Conservation (phyloP, 2,329 filamentous ascomycete species). For the Talaromyces sp. region DNA sequence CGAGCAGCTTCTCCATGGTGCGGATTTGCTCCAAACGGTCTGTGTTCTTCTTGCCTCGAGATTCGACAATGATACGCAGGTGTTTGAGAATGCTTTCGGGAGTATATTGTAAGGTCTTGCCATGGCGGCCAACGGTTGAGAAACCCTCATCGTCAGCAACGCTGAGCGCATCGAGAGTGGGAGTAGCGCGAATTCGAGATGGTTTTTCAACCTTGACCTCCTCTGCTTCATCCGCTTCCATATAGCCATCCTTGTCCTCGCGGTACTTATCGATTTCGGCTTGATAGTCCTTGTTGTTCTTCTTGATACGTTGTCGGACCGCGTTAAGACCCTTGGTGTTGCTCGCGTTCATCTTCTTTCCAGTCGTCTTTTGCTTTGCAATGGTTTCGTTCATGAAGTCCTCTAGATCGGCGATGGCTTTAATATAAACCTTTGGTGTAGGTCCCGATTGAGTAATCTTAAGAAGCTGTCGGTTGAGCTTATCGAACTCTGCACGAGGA, state of each 20-base stretch:
- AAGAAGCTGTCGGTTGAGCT: slow-evolving; percentile 77
- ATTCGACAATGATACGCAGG: slow-evolving; percentile 85
- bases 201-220: slow-evolving; percentile 49
- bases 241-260: slow-evolving; percentile 77
- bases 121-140: slow-evolving; percentile 79
- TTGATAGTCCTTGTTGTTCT: slow-evolving; percentile 94
- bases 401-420: slow-evolving; percentile 87
- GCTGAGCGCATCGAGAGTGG: slow-evolving; percentile 47
- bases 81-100: slow-evolving; percentile 98
- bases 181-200: slow-evolving; percentile 37
- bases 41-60: slow-evolving; percentile 97
- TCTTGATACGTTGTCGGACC: slow-evolving; percentile 97
- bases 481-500: slow-evolving; percentile 70
- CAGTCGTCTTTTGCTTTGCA: slow-evolving; percentile 89
- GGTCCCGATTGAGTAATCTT: slow-evolving; percentile 74
- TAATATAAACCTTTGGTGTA: slow-evolving; percentile 86
- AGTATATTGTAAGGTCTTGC: slow-evolving; percentile 84
- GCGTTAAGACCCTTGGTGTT: slow-evolving; percentile 92
- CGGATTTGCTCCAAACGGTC: slow-evolving; percentile 91
- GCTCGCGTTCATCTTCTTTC: slow-evolving; percentile 98
- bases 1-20: slow-evolving; percentile 91
- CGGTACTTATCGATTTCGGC: slow-evolving; percentile 82
- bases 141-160: slow-evolving; percentile 78
- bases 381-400: slow-evolving; percentile 90
- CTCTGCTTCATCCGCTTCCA: slow-evolving; percentile 76